Conservation (phyloP, 805 yeast genomes). For the Blastobotrys peoriensis region DNA sequence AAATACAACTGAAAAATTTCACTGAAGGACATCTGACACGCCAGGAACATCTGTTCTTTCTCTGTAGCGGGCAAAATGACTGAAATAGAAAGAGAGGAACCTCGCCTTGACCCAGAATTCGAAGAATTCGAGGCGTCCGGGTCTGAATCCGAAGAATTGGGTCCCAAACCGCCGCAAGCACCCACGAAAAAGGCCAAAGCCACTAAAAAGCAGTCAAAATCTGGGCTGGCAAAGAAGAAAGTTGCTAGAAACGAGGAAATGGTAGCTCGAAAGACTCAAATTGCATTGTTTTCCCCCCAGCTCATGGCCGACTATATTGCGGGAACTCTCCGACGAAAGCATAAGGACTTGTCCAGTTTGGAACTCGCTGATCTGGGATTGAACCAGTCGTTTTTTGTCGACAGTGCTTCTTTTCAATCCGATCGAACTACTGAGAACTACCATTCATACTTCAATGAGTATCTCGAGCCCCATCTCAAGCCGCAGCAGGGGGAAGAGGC, state of each 20-base stretch:
- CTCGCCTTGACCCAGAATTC: too few relatives aligned
- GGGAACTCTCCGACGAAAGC: constrained; percentile 48
- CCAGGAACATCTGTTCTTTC: too few relatives aligned
- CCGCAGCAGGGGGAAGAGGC: constrained; percentile 27
- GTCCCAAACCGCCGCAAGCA: too few relatives aligned
- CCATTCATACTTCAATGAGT: constrained; percentile 19
- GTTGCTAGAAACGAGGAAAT: constrained; percentile 62
- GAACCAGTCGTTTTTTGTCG: constrained; percentile 52
- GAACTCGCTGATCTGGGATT: constrained; percentile 64
- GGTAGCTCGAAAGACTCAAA: constrained; percentile 45
- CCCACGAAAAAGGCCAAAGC: too few relatives aligned
- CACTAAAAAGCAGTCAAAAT: too few relatives aligned
- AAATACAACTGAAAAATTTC: constrained; percentile 15
- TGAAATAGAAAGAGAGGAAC: too few relatives aligned
- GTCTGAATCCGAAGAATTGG: too few relatives aligned
- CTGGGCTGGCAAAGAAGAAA: constrained; percentile 39
- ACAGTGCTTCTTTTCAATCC: constrained; percentile 53
- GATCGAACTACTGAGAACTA: constrained; percentile 52
- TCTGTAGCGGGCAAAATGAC: too few relatives aligned
- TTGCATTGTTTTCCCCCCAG: constrained; percentile 53
- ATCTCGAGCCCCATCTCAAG: constrained; percentile 16
- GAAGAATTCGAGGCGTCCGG: constrained; percentile 17
- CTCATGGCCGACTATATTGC: constrained; percentile 65
- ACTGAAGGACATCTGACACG: too few relatives aligned
- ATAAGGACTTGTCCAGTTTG: constrained; percentile 64